Evolutionary conservation across 164 flowering plant genomes (phyloP), one percentile per base, ranked within the genome.

Genomic region (Berberis vulgaris): DNA sequence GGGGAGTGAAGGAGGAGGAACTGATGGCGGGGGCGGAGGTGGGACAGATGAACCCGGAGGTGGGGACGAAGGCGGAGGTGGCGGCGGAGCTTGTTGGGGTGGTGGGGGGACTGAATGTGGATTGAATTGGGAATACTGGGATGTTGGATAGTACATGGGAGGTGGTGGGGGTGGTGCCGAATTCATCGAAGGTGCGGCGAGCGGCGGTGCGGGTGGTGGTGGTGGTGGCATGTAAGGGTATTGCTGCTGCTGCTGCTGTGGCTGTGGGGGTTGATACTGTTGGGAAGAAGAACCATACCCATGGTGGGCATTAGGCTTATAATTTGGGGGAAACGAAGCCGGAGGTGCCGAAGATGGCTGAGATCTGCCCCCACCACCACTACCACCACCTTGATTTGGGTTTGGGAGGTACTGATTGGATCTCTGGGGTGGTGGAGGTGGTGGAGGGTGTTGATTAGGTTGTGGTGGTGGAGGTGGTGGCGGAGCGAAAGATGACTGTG

Each of bases 391-490:
- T 81, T 82, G 80, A 47, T 62, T 76, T 79, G 81, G 80, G 47
- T 64, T 76, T 57, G 78, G 87, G 54, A 78, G 57, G 60, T 69
- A 79, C 72, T 77, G 84, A 61, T 39, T 71, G 49, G 74, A 76
- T 11, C 69, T 11, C 55, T 8, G 11, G 9, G 9, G 4, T 56
- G 65, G 68, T 7, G 64, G 74, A 39, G 73, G 75, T 12, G 69
- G 79, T 2, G 68, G 73, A 1, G 67, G 70, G 9, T 47, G 50
- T 43, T 79, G 86, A 57, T 61, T 72, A 4, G 81, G 73, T 49
- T 71, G 72, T 3, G 63, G 70, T 26, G 72, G 77, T 1, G 68
- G 68, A 11, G 65, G 66, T 58, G 72, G 79, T 7, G 80, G 81
- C 40, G 76, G 76, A 5, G 70, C 62, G 39, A 47, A 59, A 60